These are phyloP conservation scores for Globisporangium spiculum DNA, from an alignment of 352 stramenopile genomes.

Conservation along the genomic window DNA sequence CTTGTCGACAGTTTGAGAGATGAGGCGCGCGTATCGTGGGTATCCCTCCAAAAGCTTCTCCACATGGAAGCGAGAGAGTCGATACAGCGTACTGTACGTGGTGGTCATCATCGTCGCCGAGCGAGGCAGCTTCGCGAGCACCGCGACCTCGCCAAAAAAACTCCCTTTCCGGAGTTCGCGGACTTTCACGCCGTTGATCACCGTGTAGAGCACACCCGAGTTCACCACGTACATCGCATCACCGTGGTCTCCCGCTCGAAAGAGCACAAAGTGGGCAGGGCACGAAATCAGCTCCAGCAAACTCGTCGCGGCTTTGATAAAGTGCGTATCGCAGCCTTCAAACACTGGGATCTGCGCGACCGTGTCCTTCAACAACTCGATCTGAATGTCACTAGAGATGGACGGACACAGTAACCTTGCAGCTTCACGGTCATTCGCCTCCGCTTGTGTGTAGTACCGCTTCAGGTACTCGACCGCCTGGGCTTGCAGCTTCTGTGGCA, in stretches of 20 bases:
- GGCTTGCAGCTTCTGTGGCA: slow-evolving; percentile 41
- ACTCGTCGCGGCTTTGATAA: slow-evolving; percentile 53
- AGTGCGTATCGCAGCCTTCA: slow-evolving; percentile 48
- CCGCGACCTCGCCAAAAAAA: slow-evolving; percentile 66
- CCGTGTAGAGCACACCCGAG: slow-evolving; percentile 55
- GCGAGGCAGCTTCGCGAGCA: slow-evolving; percentile 55
- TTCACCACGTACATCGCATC: slow-evolving; percentile 75
- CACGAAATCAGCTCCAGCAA: slow-evolving; percentile 56
- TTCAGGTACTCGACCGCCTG: slow-evolving; percentile 68
- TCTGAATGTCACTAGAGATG: slow-evolving; percentile 66
- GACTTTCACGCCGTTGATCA: slow-evolving; percentile 62
- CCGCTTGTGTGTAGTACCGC: slow-evolving; percentile 57
- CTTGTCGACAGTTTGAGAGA: slow-evolving; percentile 35
- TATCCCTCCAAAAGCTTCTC: slow-evolving; percentile 59
- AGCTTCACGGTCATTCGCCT: slow-evolving; percentile 60
- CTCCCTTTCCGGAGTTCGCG: slow-evolving; percentile 62
- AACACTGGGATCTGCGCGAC: slow-evolving; percentile 63
- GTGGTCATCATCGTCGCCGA: slow-evolving; percentile 59
- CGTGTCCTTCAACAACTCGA: slow-evolving; percentile 50
- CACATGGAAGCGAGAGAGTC: slow-evolving; percentile 41
- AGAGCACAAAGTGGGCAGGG: slow-evolving; percentile 54
- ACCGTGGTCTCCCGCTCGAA: slow-evolving; percentile 51
- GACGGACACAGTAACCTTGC: slow-evolving; percentile 63
- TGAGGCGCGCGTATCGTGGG: slow-evolving; percentile 39
- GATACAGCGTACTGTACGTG: slow-evolving; percentile 68